Evolutionary conservation across 2,329 filamentous ascomycete genomes (phyloP).

Genomic region (Penicillium sp.): DNA sequence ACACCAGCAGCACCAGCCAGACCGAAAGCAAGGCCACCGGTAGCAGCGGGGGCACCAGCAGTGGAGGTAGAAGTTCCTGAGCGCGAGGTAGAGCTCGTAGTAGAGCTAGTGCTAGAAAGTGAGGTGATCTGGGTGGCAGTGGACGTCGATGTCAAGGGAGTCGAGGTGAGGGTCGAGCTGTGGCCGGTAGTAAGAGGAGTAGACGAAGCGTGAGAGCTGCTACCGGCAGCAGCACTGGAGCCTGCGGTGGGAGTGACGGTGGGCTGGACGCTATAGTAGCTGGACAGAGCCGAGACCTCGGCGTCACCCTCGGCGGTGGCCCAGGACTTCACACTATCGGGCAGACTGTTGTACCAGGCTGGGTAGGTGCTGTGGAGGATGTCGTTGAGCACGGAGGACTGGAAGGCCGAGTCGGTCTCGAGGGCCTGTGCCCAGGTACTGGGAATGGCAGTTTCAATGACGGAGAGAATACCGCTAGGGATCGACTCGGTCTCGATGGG

Average conservation of each 20-base stretch:
- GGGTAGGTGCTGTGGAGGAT: constrained; percentile 20
- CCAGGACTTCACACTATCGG: constrained; percentile 20
- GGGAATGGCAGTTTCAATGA: constrained; percentile 19
- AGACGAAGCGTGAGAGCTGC: constrained; percentile 5
- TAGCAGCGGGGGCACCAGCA: constrained; percentile 19
- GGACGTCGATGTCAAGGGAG: constrained; percentile 8
- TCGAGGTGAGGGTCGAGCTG: background rate
- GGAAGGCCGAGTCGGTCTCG: constrained; percentile 15
- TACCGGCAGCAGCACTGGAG: background rate
- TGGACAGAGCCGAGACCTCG: constrained; percentile 11
- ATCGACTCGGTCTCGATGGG: background rate
- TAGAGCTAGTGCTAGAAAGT: background rate
- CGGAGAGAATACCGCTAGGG: constrained; percentile 12
- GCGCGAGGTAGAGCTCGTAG: constrained; percentile 10
- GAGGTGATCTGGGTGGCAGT: constrained; percentile 7
- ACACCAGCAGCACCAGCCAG: constrained; percentile 25
- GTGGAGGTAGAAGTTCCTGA: constrained; percentile 15
- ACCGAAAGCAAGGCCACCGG: constrained; percentile 21
- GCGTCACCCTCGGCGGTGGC: constrained; percentile 17
- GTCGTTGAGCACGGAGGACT: constrained; percentile 13
- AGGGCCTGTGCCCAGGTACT: constrained; percentile 15
- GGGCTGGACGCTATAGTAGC: background rate
- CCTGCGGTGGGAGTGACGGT: constrained; percentile 5
- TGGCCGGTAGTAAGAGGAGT: background rate
- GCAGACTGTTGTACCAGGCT: constrained; percentile 24